A percentile compares a stretch with the other conserved stretches of the same genome.
phyloP scores from a whole-genome alignment of 164 flowering plant species.

The Euptelea pleiosperma region DNA sequence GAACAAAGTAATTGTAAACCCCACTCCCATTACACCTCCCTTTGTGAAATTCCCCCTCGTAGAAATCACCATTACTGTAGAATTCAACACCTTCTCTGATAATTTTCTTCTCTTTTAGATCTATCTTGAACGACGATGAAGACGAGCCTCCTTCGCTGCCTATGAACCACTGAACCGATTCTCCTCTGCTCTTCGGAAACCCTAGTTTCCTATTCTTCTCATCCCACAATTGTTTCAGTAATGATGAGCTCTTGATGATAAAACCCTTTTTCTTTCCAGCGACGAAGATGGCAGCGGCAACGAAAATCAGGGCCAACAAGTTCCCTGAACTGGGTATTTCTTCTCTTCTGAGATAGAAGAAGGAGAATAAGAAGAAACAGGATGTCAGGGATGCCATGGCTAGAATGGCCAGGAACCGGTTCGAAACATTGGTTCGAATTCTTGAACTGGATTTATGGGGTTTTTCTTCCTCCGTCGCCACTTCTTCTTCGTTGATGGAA shows the following conservation, averaged over 20 bases:
- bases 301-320: constrained; percentile 53
- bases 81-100: constrained; percentile 71
- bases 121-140: constrained; percentile 3
- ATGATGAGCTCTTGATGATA: constrained; percentile 22
- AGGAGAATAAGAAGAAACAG: constrained; percentile 23
- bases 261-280: constrained; percentile 44
- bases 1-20: constrained; percentile 65
- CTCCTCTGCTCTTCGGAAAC: constrained; percentile 21
- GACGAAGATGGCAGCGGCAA: constrained; percentile 49
- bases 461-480: constrained; percentile 33
- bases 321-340: constrained; percentile 61
- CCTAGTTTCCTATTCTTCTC: constrained; percentile 28
- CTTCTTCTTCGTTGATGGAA: constrained; percentile 39
- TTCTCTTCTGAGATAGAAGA: constrained; percentile 36
- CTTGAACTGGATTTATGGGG: constrained; percentile 27
- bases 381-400: constrained; percentile 30
- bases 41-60: constrained; percentile 89
- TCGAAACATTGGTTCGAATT: constrained; percentile 18
- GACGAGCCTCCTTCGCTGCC: constrained; percentile 27
- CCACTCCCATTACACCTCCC: constrained; percentile 89
- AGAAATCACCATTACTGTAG: constrained; percentile 85
- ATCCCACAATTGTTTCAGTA: constrained; percentile 28
- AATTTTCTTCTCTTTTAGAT: constrained; percentile 14
- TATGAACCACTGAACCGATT: constrained; percentile 74
- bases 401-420: constrained; percentile 30